These are phyloP conservation scores for Eucalyptus victrix DNA, from an alignment of 345 rosid species.

Conservation along the genomic window DNA sequence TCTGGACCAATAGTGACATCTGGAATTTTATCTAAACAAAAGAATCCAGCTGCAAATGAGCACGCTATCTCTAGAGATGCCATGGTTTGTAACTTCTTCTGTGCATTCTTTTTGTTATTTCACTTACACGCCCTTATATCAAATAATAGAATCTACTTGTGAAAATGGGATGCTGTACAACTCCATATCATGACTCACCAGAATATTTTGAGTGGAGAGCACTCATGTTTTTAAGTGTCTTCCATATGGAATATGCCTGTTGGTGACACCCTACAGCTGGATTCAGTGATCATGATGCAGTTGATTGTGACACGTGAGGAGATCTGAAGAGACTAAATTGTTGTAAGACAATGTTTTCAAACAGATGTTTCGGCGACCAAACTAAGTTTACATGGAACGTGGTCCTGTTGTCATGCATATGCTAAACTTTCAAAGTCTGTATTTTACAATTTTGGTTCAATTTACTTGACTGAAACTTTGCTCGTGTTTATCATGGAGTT, in stretches of 20 bases:
- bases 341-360: not conserved
- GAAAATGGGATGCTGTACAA: not conserved
- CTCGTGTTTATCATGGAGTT: not conserved
- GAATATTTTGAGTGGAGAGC: not conserved
- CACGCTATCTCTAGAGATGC: slow-evolving; percentile 21
- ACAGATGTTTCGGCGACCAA: not conserved
- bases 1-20: slow-evolving; percentile 26
- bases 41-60: slow-evolving; percentile 28
- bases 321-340: not conserved
- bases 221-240: not conserved
- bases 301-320: not conserved
- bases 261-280: not conserved
- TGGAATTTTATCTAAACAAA: slow-evolving; percentile 32
- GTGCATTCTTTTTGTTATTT: not conserved
- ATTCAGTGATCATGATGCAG: not conserved
- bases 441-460: not conserved
- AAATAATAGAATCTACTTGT: not conserved
- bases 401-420: not conserved
- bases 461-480: not conserved
- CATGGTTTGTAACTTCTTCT: slow-evolving; percentile 11
- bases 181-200: not conserved
- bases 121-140: not conserved
- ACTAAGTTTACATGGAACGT: not conserved
- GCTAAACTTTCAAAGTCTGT: not conserved
- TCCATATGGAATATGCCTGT: not conserved